These are phyloP conservation scores for Colletotrichum cordylinicola DNA, from an alignment of 2,329 filamentous ascomycete genomes.

Conservation along the genomic window DNA sequence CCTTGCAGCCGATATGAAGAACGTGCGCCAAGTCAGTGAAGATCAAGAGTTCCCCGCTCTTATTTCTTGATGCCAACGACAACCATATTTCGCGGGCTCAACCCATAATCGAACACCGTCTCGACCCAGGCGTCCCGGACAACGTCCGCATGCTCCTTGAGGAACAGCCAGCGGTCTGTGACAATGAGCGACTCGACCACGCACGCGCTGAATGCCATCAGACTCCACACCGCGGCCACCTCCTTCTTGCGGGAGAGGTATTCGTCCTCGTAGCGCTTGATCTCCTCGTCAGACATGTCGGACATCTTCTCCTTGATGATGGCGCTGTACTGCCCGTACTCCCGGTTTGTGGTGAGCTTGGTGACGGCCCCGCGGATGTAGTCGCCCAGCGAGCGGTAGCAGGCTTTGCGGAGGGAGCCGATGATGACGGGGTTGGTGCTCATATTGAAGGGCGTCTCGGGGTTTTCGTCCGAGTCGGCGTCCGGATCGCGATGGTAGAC, in stretches of 20 bases:
- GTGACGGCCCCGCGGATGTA: constrained; percentile 83
- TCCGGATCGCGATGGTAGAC: constrained; percentile 46
- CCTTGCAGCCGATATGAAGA: neutral
- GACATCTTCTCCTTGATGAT: constrained; percentile 71
- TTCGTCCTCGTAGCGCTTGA: constrained; percentile 70
- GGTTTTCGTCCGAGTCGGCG: constrained; percentile 28
- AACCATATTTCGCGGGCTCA: constrained; percentile 90
- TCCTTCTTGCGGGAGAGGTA: constrained; percentile 77
- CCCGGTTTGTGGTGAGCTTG: constrained; percentile 69
- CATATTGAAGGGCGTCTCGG: constrained; percentile 51
- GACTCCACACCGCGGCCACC: constrained; percentile 84
- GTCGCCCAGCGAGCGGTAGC: constrained; percentile 74
- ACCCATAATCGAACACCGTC: constrained; percentile 84
- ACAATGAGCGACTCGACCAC: constrained; percentile 92
- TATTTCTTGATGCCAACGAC: constrained; percentile 86
- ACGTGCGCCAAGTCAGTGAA: neutral
- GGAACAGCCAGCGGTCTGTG: constrained; percentile 85
- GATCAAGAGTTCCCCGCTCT: neutral
- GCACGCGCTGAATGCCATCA: constrained; percentile 95
- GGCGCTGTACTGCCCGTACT: constrained; percentile 63
- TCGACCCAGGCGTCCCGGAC: constrained; percentile 88
- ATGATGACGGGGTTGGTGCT: constrained; percentile 85
- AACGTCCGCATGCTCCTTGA: constrained; percentile 76
- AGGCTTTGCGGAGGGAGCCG: constrained; percentile 80
- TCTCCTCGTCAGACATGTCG: constrained; percentile 75